phyloP scores from a whole-genome alignment of 2,329 filamentous ascomycete species.

The Ophiostoma sp. region DNA sequence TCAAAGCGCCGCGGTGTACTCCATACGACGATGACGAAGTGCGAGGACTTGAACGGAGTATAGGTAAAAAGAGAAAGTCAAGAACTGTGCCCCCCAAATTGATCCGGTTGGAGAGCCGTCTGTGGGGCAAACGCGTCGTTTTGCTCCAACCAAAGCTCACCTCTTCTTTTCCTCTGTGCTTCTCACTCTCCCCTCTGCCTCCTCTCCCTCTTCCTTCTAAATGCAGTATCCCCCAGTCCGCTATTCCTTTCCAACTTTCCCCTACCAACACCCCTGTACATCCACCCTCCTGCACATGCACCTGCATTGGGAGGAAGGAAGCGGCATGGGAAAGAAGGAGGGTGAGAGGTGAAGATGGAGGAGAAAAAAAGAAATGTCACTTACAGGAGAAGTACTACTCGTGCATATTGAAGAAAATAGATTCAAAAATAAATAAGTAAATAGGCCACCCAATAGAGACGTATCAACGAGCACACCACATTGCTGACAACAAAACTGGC shows the following conservation, averaged over 20 bases:
- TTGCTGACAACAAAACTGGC: neutral
- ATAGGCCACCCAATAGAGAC: neutral
- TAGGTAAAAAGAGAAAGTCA: neutral
- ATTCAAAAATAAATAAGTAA: neutral
- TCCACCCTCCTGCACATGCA: neutral
- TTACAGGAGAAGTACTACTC: neutral
- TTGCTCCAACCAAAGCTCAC: neutral
- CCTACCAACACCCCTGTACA: neutral
- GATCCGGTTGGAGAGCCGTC: neutral
- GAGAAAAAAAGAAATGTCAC: neutral
- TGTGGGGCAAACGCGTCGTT: neutral
- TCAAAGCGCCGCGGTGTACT: neutral
- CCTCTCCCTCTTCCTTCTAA: neutral
- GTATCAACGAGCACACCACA: neutral
- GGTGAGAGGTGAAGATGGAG: neutral
- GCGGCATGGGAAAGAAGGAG: neutral
- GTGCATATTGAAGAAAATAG: neutral
- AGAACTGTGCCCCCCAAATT: neutral
- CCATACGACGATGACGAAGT: neutral
- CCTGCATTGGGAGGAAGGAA: neutral
- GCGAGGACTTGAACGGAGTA: neutral
- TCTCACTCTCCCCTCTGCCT: neutral
- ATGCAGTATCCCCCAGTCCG: neutral
- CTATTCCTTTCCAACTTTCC: neutral
- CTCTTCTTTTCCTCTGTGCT: neutral